phyloP scores from a whole-genome alignment of 202 grass and related monocot genomes.

The Brachypodium distachyon region DNA sequence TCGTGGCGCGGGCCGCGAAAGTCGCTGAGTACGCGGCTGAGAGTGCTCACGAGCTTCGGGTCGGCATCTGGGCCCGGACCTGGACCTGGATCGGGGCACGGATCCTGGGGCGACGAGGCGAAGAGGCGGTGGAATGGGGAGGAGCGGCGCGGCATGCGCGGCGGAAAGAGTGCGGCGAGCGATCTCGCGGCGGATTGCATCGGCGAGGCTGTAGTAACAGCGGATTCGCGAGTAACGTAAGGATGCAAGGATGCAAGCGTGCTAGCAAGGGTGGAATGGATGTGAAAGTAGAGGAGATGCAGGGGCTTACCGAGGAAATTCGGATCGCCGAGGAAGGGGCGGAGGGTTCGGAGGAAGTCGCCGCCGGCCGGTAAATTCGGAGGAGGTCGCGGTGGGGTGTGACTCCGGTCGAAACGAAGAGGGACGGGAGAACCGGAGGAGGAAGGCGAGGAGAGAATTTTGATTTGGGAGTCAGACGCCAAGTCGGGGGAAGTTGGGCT shows the following conservation, averaged over 20 bases:
- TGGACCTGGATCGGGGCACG: neutral
- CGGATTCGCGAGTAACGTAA: constrained; percentile 31
- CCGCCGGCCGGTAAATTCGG: constrained; percentile 13
- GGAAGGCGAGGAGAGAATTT: too few relatives aligned
- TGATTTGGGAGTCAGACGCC: too few relatives aligned
- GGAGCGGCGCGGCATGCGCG: neutral
- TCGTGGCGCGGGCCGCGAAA: constrained; percentile 63
- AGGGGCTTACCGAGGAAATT: constrained; percentile 26
- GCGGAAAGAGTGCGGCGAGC: neutral
- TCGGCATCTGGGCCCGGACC: neutral
- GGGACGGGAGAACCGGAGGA: neutral
- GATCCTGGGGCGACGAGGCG: constrained; percentile 11
- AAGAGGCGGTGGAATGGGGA: neutral
- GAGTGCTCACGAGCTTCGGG: constrained; percentile 30
- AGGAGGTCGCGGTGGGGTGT: neutral
- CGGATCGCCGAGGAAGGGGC: constrained; percentile 1
- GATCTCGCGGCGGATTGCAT: constrained; percentile 26
- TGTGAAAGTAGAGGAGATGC: neutral
- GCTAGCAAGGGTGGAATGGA: neutral
- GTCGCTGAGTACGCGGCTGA: constrained; percentile 75
- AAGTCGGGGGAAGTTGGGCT: too few relatives aligned
- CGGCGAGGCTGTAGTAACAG: neutral
- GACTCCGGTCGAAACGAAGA: neutral
- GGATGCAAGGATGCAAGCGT: constrained; percentile 12
- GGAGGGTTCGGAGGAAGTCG: constrained; percentile 14